Evolutionary conservation across 495 filamentous ascomycete species (phyloP), one percentile per base, ranked within the genome.

Genomic region (Neurospora tetraspora): DNA sequence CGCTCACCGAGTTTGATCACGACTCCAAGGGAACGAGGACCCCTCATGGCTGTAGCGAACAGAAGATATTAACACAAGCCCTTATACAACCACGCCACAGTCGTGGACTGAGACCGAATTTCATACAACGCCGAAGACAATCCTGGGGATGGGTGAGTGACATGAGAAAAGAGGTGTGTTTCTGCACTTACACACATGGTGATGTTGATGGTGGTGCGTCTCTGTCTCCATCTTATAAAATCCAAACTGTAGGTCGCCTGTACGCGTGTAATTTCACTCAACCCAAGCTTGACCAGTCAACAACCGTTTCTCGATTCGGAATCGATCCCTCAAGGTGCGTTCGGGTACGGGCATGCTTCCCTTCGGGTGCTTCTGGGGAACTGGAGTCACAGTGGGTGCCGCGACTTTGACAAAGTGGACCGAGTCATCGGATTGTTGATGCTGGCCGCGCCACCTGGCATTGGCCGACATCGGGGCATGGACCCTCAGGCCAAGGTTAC

Each of bases 1-100:
- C 72, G 82, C 90, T 84, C 86, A 97, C 94, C 94, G 74, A 98
- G 85, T 83, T 98, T 98, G 75, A 98, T 97, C 76, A 98, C 94
- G 72, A 98, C 90, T 47, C 91, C 94, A 74, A 89, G 84, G 42
- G 86, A 83, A 74, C 83, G 87, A 70, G 79, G 74, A n/a, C 77
- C 78, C 80, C 85, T 89, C 86, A 86, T 86, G 73, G 78, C 86
- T 82, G 76, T 34, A 43, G 70, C 3, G 36, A 39, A 53, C 65
- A 38, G 34, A 47, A 65, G 11, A 18, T 42, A 9, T 69, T 68
- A 69, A 36, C 4, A 39, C 20, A 39, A 27, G 61, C 27, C 11
- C 27, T 31, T 14, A 12, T 1, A n/a, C 14, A 14, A 70, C 5
- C 4, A 14, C 2, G 2, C 5, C 20, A 59, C 10, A 69, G 14